Base-by-base conservation (phyloP, 257 asterid genomes). In the Fraxinus americana region DNA sequence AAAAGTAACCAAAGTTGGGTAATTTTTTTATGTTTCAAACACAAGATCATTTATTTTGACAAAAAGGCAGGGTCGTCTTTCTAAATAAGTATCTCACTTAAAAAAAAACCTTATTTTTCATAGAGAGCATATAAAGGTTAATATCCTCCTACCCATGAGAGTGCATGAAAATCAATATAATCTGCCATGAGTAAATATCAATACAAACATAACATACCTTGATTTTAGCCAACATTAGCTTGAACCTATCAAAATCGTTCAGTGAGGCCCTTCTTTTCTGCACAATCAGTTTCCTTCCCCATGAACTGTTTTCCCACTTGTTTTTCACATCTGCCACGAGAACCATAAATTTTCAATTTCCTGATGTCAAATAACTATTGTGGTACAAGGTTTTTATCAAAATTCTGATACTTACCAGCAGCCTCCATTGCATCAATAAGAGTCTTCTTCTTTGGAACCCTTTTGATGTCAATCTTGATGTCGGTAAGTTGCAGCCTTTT, bases 221-320 rank as follows among this genome's bases (percentile, higher is more conserved):
- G 82, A 89, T 89, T 83, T 89, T 89, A 0, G 92, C 92, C 45
- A 89, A 70, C 91, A 89, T 89, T 16, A 89, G 83, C 86, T 89
- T 89, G 77, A 89, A 89, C 71, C 92, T 73, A 11, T 89, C 92
- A 71, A 89, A 89, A 54, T 87, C 92, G 35, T 85, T 89, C 61
- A 89, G 85, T 5, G 85, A 38, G 2, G 92, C 92, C 70, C 92
- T 80, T 72, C 89, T 85, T 83, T 83, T 87, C 76, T 89, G 92
- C 50, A 89, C 92, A 83, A 89, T 80, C 66, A 89, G 80, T 87
- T 89, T 89, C 82, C 91, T 83, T 12, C 92, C 92, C 91, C 92
- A 86, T 0, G 92, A 89, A 71, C 92, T 89, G 57, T 69, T 87
- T 52, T 89, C 92, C 92, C 92, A 89, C 77, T 85, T 87, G 1